phyloP scores from a whole-genome alignment of 2,329 filamentous ascomycete genomes.

The Fusarium palustre region DNA sequence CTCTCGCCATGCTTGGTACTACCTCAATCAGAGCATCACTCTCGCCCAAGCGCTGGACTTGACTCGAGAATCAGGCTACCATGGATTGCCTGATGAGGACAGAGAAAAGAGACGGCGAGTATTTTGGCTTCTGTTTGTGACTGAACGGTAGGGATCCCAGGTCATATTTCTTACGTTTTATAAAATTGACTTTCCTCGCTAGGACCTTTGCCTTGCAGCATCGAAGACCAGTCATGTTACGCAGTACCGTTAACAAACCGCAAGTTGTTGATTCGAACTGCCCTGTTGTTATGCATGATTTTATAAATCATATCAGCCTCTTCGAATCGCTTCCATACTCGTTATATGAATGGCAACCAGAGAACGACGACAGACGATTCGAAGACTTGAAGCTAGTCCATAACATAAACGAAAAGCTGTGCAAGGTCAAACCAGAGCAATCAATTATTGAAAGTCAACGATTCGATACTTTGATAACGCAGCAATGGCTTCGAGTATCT shows the following conservation, averaged over 20 bases:
- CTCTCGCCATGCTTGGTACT: constrained; percentile 48
- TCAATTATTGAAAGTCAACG: constrained; percentile 50
- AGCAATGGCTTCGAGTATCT: constrained; percentile 49
- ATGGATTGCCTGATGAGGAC: constrained; percentile 37
- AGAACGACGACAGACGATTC: constrained; percentile 33
- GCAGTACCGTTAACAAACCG: constrained; percentile 48
- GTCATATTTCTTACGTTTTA: fast-evolving
- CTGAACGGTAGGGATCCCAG: constrained; percentile 39
- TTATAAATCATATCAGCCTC: constrained; percentile 50
- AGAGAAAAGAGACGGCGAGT: constrained; percentile 48
- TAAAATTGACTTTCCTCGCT: background rate
- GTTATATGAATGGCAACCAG: constrained; percentile 49
- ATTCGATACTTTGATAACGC: constrained; percentile 51
- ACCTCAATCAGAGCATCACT: constrained; percentile 50
- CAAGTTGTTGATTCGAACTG: constrained; percentile 49
- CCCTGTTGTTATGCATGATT: constrained; percentile 51
- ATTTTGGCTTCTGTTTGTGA: constrained; percentile 53
- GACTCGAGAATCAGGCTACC: constrained; percentile 46
- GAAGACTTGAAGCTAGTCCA: constrained; percentile 42
- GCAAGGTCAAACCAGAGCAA: constrained; percentile 45
- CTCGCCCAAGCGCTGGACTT: constrained; percentile 47
- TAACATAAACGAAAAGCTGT: constrained; percentile 46
- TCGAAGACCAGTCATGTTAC: constrained; percentile 48
- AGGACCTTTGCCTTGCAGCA: constrained; percentile 51
- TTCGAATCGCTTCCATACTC: constrained; percentile 49